Conservation (phyloP, 352 stramenopile genomes). For the Globisporangium spinosum region DNA sequence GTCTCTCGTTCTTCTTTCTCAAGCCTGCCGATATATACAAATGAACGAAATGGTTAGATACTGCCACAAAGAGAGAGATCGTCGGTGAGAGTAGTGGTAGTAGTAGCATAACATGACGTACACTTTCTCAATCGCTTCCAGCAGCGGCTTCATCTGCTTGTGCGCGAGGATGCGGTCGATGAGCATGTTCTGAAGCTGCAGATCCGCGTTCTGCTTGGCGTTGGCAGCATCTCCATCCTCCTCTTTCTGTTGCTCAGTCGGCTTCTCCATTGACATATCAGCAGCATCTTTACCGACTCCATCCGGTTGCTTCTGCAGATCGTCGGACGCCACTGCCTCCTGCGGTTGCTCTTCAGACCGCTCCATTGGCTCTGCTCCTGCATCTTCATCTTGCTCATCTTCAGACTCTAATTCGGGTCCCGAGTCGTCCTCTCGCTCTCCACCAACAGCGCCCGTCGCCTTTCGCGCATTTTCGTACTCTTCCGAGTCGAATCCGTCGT, state of each 20-base stretch:
- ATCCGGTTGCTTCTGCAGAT: slow-evolving; percentile 3
- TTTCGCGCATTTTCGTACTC: slow-evolving; percentile 27
- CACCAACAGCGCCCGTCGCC: background rate
- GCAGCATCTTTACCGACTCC: background rate
- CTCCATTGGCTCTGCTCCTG: slow-evolving; percentile 5
- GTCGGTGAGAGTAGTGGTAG: background rate
- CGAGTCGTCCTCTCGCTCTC: slow-evolving; percentile 5
- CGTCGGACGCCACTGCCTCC: background rate
- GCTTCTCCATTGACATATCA: background rate
- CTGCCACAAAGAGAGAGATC: slow-evolving; percentile 1
- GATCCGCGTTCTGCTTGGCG: background rate
- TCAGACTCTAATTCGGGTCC: slow-evolving; percentile 8
- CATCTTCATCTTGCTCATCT: slow-evolving; percentile 5
- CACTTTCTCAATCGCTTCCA: slow-evolving; percentile 50
- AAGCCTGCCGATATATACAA: slow-evolving; percentile 22
- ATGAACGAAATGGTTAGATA: background rate
- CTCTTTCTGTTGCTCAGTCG: background rate
- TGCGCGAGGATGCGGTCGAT: slow-evolving; percentile 63
- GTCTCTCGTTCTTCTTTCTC: slow-evolving; percentile 49
- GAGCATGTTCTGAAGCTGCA: slow-evolving; percentile 32
- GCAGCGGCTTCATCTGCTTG: slow-evolving; percentile 62
- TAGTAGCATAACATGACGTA: slow-evolving; percentile 10
- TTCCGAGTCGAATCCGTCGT: slow-evolving; percentile 46
- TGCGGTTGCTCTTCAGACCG: background rate
- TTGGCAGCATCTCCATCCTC: slow-evolving; percentile 9